Evolutionary conservation across 2,329 filamentous ascomycete genomes (phyloP).

Genomic region (Diaporthe citriasiana): DNA sequence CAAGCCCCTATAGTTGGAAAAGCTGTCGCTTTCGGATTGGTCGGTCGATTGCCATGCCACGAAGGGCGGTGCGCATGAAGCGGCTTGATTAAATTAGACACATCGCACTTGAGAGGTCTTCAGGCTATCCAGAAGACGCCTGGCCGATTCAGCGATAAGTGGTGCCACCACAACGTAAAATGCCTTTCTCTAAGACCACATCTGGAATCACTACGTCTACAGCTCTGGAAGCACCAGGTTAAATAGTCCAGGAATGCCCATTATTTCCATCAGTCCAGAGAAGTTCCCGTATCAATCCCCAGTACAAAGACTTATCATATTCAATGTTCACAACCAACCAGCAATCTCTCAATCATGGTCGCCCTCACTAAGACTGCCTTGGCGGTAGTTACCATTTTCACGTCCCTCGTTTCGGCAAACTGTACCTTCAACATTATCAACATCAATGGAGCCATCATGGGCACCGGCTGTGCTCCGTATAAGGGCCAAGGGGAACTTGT

Average conservation of each 20-base stretch:
- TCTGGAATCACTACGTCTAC: neutral
- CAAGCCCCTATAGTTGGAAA: neutral
- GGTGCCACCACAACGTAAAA: neutral
- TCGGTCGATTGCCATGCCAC: neutral
- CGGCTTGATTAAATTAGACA: neutral
- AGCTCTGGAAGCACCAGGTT: too few species aligned
- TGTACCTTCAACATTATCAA: constrained; percentile 7
- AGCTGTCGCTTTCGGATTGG: neutral
- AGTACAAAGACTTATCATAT: neutral
- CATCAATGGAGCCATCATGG: neutral
- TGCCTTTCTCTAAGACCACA: neutral
- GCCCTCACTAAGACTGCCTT: constrained; percentile 3
- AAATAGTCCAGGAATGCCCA: neutral
- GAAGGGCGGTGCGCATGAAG: neutral
- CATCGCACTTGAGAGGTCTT: neutral
- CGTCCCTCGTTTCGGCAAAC: constrained; percentile 9
- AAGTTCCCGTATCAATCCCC: too few species aligned
- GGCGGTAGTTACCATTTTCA: constrained; percentile 11
- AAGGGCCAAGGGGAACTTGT: neutral
- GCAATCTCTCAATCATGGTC: constrained; percentile 12
- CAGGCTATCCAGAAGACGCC: neutral
- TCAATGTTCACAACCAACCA: neutral
- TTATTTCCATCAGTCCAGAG: neutral
- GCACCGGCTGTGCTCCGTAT: neutral
- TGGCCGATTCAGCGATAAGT: neutral